phyloP scores from a whole-genome alignment of 306 rosid genomes.

The Ziziphus jujuba region DNA sequence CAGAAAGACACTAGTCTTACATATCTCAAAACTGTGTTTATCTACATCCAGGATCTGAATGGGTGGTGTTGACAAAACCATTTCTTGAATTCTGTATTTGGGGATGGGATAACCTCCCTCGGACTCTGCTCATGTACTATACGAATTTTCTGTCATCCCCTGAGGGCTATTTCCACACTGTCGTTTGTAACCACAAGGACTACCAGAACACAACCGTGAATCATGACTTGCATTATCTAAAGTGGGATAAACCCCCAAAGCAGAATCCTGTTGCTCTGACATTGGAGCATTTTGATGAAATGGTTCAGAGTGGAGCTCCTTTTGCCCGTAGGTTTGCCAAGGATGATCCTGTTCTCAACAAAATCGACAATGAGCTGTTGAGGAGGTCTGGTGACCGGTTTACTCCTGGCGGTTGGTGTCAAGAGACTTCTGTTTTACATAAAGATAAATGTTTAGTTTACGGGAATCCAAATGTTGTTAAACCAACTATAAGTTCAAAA shows the following conservation, averaged over 20 bases:
- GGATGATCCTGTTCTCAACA: slow-evolving; percentile 69
- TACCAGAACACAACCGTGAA: slow-evolving; percentile 86
- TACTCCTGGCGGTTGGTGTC: slow-evolving; percentile 78
- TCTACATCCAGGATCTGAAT: slow-evolving; percentile 61
- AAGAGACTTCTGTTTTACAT: slow-evolving; percentile 37
- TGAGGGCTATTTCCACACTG: slow-evolving; percentile 92
- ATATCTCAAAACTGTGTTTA: slow-evolving; percentile 6
- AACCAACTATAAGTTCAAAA: slow-evolving; percentile 59
- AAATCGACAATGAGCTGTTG: slow-evolving; percentile 59
- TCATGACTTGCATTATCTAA: slow-evolving; percentile 66
- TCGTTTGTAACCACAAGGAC: slow-evolving; percentile 86
- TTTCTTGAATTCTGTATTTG: slow-evolving; percentile 73
- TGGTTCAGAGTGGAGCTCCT: slow-evolving; percentile 72
- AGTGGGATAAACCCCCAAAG: slow-evolving; percentile 78
- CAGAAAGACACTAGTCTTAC: slow-evolving; percentile 4
- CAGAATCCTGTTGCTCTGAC: slow-evolving; percentile 56
- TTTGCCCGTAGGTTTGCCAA: slow-evolving; percentile 56
- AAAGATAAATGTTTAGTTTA: slow-evolving; percentile 50
- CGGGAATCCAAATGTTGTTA: slow-evolving; percentile 58
- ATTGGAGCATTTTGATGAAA: slow-evolving; percentile 62
- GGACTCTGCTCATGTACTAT: slow-evolving; percentile 84
- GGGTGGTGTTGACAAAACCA: slow-evolving; percentile 69
- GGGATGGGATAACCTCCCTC: slow-evolving; percentile 97
- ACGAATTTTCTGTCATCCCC: slow-evolving; percentile 73
- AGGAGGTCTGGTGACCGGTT: slow-evolving; percentile 51